Percentiles rank a stretch among this genome's conserved stretches.
phyloP scores from a whole-genome alignment of 1,284 basidiomycete species.

The Caloboletus firmus region DNA sequence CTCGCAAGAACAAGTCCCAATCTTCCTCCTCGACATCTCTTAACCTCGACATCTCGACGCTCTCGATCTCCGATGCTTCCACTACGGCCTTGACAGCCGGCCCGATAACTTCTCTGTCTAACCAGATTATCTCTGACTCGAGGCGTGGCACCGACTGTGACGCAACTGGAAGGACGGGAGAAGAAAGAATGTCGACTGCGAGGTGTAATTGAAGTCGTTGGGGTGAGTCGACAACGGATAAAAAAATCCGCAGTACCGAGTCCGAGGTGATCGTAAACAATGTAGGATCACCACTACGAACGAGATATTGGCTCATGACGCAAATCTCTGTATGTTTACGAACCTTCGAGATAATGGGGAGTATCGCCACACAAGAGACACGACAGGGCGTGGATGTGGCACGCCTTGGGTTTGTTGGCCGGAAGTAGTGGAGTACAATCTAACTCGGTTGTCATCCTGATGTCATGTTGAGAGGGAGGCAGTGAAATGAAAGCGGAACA shows the following conservation, averaged over 20 bases:
- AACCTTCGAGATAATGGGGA: conserved; percentile 66
- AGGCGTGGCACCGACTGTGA: conserved; percentile 26
- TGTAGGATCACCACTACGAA: conserved; percentile 66
- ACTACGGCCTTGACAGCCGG: conserved; percentile 47
- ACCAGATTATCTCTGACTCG: conserved; percentile 58
- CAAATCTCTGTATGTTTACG: conserved; percentile 19
- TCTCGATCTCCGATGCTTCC: conserved; percentile 24
- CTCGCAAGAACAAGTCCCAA: conserved; percentile 78
- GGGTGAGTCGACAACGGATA: conserved; percentile 85
- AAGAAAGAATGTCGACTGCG: conserved; percentile 63
- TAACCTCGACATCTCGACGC: conserved; percentile 47
- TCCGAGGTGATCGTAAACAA: conserved; percentile 78
- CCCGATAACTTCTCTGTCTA: conserved; percentile 59
- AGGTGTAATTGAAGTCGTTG: conserved; percentile 83
- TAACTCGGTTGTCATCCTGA: conserved; percentile 58
- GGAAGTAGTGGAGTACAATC: conserved; percentile 70
- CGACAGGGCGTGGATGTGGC: conserved; percentile 65
- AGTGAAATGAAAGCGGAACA: conserved; percentile 22
- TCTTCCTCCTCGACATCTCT: conserved; percentile 65
- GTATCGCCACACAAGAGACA: conserved; percentile 67
- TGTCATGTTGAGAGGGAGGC: conserved; percentile 9
- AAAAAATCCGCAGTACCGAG: conserved; percentile 77
- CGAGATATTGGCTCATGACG: conserved; percentile 11
- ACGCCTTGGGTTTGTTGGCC: conserved; percentile 65
- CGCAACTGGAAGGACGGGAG: conserved; percentile 40